These are phyloP conservation scores for Curvularia hawaiiensis DNA, from an alignment of 2,329 filamentous ascomycete genomes.

Conservation along the genomic window DNA sequence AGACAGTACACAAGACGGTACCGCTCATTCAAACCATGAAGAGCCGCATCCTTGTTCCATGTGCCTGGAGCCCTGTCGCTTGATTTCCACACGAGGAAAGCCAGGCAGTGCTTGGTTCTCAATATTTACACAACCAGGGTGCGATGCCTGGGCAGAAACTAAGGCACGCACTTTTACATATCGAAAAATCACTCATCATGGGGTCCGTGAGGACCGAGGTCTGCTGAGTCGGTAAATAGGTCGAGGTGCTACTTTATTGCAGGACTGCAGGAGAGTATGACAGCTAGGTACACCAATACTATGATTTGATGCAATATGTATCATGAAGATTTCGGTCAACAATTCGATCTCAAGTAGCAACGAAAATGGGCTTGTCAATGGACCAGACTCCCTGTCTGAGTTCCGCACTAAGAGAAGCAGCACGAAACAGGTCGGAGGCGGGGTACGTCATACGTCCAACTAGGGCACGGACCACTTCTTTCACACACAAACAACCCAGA, in stretches of 20 bases:
- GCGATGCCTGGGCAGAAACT: not conserved
- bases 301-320: not conserved
- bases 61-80: conserved; percentile 94
- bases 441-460: conserved; percentile 40
- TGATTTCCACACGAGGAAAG: conserved; percentile 48
- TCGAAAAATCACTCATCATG: not conserved
- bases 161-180: not conserved
- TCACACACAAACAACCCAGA: conserved; percentile 16
- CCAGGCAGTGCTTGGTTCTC: not conserved
- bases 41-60: conserved; percentile 88
- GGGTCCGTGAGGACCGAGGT: conserved; percentile 1
- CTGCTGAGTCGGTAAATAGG: not conserved
- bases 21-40: conserved; percentile 97
- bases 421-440: conserved; percentile 15
- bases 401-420: not conserved
- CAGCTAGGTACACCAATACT: conserved; percentile 1
- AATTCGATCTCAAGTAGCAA: not conserved
- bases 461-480: conserved; percentile 30
- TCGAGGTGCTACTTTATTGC: not conserved
- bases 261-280: not conserved
- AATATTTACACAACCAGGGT: not conserved
- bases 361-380: not conserved
- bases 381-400: not conserved
- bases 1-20: conserved; percentile 98
- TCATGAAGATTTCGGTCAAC: not conserved